Evolutionary conservation across 768 basidiomycete genomes (phyloP).

Genomic region (Clavulina sp.): DNA sequence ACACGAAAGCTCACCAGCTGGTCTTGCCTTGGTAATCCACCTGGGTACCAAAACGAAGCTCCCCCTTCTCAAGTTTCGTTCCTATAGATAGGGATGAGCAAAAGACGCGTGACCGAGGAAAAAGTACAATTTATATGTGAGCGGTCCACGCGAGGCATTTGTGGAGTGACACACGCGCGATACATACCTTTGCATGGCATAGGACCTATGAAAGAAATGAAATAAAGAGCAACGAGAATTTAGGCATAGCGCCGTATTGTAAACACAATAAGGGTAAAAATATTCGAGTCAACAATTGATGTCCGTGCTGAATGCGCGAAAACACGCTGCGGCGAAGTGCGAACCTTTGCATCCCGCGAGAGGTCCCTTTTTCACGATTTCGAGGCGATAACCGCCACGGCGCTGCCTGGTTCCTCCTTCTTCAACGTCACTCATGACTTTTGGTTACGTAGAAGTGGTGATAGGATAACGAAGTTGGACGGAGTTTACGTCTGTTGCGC

Average conservation of each 20-base stretch:
- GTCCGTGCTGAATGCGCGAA: background rate
- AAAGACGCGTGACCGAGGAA: too few species aligned
- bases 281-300: background rate
- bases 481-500: too few species aligned
- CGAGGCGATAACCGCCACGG: background rate
- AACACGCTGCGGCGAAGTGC: background rate
- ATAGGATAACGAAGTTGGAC: background rate
- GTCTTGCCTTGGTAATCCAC: constrained; percentile 58
- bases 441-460: background rate
- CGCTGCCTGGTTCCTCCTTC: background rate
- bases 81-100: constrained; percentile 32
- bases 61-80: constrained; percentile 52
- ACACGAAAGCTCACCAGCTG: constrained; percentile 37
- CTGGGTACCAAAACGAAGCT: constrained; percentile 51
- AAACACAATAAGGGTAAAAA: too few species aligned
- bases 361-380: background rate
- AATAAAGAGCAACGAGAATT: too few species aligned
- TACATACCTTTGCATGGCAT: background rate
- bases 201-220: background rate
- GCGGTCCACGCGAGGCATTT: too few species aligned
- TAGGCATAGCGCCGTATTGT: too few species aligned
- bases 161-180: too few species aligned
- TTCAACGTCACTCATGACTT: background rate
- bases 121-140: too few species aligned
- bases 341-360: background rate